Percentiles rank a stretch among this genome's conserved stretches.
Evolutionary conservation across 805 yeast species (phyloP).

Genomic region (Babjeviella inositovora): DNA sequence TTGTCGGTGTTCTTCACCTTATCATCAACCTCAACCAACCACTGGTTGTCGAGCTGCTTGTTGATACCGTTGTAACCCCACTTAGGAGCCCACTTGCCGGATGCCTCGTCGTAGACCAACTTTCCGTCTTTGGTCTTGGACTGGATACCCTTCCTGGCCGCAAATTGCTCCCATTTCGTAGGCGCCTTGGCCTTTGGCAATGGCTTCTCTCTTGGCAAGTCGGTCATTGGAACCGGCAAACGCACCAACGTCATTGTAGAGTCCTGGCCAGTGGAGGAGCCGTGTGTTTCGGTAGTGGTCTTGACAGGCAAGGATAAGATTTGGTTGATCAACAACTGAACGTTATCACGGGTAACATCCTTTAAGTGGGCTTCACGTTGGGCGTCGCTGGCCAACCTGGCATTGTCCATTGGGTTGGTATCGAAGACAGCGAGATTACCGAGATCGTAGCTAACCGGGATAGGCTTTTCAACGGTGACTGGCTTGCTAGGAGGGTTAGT

Average conservation of each 20-base stretch:
- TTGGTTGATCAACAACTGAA: slow-evolving; percentile 83
- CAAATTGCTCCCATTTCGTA: slow-evolving; percentile 95
- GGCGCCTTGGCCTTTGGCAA: slow-evolving; percentile 84
- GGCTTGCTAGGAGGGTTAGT: slow-evolving; percentile 29
- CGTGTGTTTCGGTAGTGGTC: slow-evolving; percentile 63
- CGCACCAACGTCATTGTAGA: slow-evolving; percentile 70
- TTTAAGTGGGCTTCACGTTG: slow-evolving; percentile 50
- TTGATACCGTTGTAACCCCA: slow-evolving; percentile 97
- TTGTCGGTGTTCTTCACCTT: slow-evolving; percentile 30
- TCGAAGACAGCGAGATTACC: slow-evolving; percentile 89
- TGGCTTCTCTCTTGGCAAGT: slow-evolving; percentile 88
- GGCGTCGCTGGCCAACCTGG: slow-evolving; percentile 27
- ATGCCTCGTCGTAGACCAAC: slow-evolving; percentile 76
- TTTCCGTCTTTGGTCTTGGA: slow-evolving; percentile 84
- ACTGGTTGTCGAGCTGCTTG: slow-evolving; percentile 74
- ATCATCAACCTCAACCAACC: slow-evolving; percentile 92
- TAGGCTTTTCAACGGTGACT: slow-evolving; percentile 79
- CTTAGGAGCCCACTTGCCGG: slow-evolving; percentile 92
- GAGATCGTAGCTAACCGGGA: slow-evolving; percentile 78
- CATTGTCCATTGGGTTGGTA: slow-evolving; percentile 66
- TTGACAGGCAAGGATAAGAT: slow-evolving; percentile 78
- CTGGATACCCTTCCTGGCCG: slow-evolving; percentile 87
- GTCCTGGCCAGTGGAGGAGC: slow-evolving; percentile 39
- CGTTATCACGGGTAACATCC: slow-evolving; percentile 73
- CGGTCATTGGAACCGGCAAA: slow-evolving; percentile 72